Conservation (phyloP, 805 yeast species). For the Ogataea minuta region DNA sequence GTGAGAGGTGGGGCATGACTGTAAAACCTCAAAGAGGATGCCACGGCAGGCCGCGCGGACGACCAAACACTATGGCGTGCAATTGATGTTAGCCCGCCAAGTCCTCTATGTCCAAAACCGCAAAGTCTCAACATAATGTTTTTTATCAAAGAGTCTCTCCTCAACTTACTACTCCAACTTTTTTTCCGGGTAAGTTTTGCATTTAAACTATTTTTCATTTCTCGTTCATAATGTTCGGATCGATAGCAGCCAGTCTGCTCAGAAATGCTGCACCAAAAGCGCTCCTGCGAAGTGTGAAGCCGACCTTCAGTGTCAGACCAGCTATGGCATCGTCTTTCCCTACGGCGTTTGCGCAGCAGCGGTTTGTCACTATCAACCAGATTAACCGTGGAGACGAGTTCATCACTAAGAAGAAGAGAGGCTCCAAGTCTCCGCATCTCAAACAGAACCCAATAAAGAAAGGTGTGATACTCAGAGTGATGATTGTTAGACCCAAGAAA, state of each 20-base stretch:
- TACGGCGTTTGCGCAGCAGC: conserved; percentile 34
- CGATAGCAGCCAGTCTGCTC: background rate
- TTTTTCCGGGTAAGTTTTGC: conserved; percentile 5
- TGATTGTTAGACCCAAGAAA: conserved; percentile 95
- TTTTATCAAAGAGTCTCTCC: conserved; percentile 3
- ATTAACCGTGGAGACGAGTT: conserved; percentile 61
- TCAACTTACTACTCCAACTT: conserved; percentile 7
- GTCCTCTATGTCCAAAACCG: background rate
- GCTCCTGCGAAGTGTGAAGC: background rate
- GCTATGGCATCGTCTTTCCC: background rate
- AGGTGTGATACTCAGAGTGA: conserved; percentile 90
- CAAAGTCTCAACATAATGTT: conserved; percentile 7
- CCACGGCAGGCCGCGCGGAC: background rate
- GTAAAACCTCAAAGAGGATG: conserved; percentile 32
- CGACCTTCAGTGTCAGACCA: background rate
- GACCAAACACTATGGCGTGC: background rate
- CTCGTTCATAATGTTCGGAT: conserved; percentile 1
- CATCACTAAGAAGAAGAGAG: conserved; percentile 37
- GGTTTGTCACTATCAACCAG: conserved; percentile 75
- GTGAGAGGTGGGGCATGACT: conserved; percentile 61
- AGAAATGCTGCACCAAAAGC: background rate
- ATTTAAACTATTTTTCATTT: background rate
- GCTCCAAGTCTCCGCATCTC: conserved; percentile 75
- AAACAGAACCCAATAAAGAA: conserved; percentile 81
- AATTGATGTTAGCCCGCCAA: background rate